Evolutionary conservation across 129 eudicot species (phyloP).

Genomic region (Arctium minus): DNA sequence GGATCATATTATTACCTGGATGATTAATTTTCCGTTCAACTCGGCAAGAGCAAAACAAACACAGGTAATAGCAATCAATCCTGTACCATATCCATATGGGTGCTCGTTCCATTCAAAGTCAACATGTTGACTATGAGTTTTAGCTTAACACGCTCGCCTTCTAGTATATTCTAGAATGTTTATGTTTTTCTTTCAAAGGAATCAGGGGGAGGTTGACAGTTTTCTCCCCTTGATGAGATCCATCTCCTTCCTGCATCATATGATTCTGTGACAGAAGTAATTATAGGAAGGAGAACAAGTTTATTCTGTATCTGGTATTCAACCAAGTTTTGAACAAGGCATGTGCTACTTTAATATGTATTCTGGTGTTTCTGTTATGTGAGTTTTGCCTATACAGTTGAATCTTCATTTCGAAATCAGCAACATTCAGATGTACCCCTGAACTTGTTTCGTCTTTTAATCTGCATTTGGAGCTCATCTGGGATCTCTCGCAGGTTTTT

Average conservation of each 20-base stretch:
- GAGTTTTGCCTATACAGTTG: not conserved
- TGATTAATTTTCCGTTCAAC: slow-evolving; percentile 37
- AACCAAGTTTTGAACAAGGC: not conserved
- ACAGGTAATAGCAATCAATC: not conserved
- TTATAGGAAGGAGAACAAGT: not conserved
- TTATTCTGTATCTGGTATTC: not conserved
- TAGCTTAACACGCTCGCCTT: not conserved
- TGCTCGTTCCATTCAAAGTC: not conserved
- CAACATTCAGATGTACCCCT: not conserved
- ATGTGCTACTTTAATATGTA: not conserved
- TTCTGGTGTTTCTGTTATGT: not conserved
- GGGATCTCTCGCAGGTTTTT: not conserved
- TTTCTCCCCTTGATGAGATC: not conserved
- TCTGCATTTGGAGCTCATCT: not conserved
- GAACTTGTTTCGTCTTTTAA: not conserved
- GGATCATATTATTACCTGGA: slow-evolving; percentile 90
- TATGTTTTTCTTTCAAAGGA: not conserved
- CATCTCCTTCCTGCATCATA: not conserved
- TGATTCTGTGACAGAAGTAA: not conserved
- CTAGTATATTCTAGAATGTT: not conserved
- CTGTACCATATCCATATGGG: not conserved
- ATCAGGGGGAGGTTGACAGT: not conserved
- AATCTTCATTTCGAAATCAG: not conserved
- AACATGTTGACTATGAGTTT: not conserved
- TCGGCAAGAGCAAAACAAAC: not conserved